Base-by-base conservation (phyloP, 2,329 filamentous ascomycete species). In the Colletotrichum lentis region DNA sequence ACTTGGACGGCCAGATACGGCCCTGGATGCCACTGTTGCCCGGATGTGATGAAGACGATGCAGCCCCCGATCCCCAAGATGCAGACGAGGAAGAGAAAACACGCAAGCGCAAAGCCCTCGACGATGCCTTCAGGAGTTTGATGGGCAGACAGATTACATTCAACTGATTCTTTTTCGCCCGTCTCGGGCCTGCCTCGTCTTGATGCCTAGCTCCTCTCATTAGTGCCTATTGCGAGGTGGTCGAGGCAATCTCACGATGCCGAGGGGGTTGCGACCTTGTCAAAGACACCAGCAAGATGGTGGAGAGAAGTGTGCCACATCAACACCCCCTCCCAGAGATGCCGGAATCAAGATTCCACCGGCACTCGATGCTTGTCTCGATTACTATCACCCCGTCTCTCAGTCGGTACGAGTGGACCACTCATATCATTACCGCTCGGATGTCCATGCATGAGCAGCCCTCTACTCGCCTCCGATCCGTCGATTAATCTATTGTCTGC, bases 1-100 rank as follows among this genome's bases (percentile, higher is more conserved):
- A 97, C 74, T 84, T 90, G 3, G 93, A 97, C 75, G 95, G 95
- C 0, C 90, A 90, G 60, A 95, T 98, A 65, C 86, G 91, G 52
- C 87, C 87, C 4, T 97, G 95, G 94, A 84, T 85, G 72, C 91
- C 92, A 2, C 81, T 82, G 43, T 79, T 87, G 6, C 78, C 82
- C 1, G 86, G 85, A 5, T 81, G 80, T 41, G 79, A 86, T 71
- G 76, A 85, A 72, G 71, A 88, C 57, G 82, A 81, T 14, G 82
- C 84, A 44, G 80, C 82, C 14, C 81, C 82, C 3, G 77, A 80
- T 55, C 62, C 58, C 14, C 31, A 54, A 18, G 78, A 76, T 27
- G 76, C 77, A 8, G 78, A 85, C 24, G 81, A 83, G n/a, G 80
- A 80, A 24, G 77, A 76, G 0, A 86, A 84, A 70, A 79, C 81